phyloP scores from a whole-genome alignment of 1,284 basidiomycete genomes.

The Sparassis latifolia region DNA sequence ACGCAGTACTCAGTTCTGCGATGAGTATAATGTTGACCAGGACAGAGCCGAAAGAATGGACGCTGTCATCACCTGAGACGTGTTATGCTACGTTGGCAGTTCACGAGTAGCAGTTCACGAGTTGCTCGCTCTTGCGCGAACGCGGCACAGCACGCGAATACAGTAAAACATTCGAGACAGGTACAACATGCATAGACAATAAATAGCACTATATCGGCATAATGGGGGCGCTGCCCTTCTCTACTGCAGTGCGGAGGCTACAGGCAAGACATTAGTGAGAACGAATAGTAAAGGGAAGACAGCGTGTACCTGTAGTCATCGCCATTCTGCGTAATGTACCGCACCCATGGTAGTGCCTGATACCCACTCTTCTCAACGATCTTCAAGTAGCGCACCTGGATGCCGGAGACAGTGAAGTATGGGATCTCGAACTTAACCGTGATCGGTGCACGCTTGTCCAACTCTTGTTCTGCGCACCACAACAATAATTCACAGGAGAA shows the following conservation, averaged over 20 bases:
- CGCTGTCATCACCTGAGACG: too few relatives aligned
- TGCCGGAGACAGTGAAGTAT: conserved; percentile 95
- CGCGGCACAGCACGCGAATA: too few relatives aligned
- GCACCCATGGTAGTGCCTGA: conserved; percentile 87
- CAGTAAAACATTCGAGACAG: too few relatives aligned
- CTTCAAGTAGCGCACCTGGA: conserved; percentile 94
- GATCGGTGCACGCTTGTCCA: conserved; percentile 90
- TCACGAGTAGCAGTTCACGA: too few relatives aligned
- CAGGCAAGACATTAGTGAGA: not conserved
- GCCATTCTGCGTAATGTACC: conserved; percentile 93
- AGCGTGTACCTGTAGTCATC: conserved; percentile 84
- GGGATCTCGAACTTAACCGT: conserved; percentile 98
- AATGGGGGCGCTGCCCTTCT: conserved; percentile 69
- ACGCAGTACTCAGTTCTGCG: too few relatives aligned
- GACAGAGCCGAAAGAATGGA: too few relatives aligned
- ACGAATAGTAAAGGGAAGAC: not conserved
- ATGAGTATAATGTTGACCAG: too few relatives aligned
- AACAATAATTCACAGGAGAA: not conserved
- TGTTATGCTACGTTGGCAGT: too few relatives aligned
- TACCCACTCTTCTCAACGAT: conserved; percentile 98
- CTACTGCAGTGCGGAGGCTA: conserved; percentile 70
- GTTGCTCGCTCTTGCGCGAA: too few relatives aligned
- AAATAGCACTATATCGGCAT: conserved; percentile 36
- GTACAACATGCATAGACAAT: not conserved
- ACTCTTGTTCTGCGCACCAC: conserved; percentile 55